Evolutionary conservation across 331 rosid genomes (phyloP), one percentile per base, ranked within the genome.

Genomic region (Pyrus hybrid): DNA sequence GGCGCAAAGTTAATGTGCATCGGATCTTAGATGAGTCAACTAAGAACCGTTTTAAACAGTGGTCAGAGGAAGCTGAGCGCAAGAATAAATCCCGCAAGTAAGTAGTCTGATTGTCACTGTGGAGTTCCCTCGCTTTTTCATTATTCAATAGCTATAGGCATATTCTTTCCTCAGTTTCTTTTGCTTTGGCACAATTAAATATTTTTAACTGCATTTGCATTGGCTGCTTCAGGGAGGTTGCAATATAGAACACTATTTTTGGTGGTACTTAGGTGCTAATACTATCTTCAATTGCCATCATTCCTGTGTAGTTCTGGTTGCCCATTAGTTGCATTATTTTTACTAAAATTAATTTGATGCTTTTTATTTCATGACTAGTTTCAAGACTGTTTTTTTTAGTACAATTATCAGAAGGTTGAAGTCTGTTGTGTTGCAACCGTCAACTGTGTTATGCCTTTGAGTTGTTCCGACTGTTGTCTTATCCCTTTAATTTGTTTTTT

Each of bases 1-100:
- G 99, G 99, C 93, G 99, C 68, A 94, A 92, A 84, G 83, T 94
- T 77, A 94, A 90, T 67, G 96, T 94, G 74, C 96, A 89, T 56
- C 96, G 99, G 63, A 80, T 85, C 76, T 90, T 94, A 86, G 99
- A 94, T 25, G 99, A 94, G 78, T 90, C 96, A 51, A 84, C 90
- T 30, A 83, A 77, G 70, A 92, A 87, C 77, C 99, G 80, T 67
- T 90, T 92, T 77, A 94, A 94, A 85, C 87, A 66, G 92, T 86
- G 84, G 80, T 90, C 97, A 37, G 93, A 87, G 84, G 99, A 94
- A 87, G 97, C 97, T 13, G 93, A 94, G 22, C 96, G 88, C 79
- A 86, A 73, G 85, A 51, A 68, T 22, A 91, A 87, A 78, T 80
- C 92, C 66, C 97, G 99, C 80, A 90, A 88, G 99, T 94, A 84